Evolutionary conservation across 768 basidiomycete genomes (phyloP).

Genomic region (Phanerochaete carnosa): DNA sequence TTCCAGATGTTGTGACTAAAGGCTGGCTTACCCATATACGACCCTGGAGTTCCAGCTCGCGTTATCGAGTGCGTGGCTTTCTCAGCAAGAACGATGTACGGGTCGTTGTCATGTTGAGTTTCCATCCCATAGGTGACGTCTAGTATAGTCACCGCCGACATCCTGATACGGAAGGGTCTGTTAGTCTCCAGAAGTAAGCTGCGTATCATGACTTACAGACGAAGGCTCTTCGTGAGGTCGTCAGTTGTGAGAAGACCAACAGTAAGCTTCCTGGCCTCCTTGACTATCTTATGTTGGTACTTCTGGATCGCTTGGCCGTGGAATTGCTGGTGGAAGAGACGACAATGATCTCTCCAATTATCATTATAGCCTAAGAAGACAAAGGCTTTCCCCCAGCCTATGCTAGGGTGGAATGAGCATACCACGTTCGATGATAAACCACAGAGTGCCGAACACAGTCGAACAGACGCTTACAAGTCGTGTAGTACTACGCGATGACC

Average conservation of each 20-base stretch:
- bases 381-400: too few relatives aligned
- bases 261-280: background rate
- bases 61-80: background rate
- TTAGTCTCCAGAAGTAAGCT: too few relatives aligned
- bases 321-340: constrained; percentile 12
- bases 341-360: too few relatives aligned
- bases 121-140: constrained; percentile 7
- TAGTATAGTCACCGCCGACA: constrained; percentile 1
- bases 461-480: too few relatives aligned
- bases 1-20: background rate
- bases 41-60: background rate
- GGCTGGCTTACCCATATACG: constrained; percentile 10
- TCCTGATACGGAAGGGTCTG: too few relatives aligned
- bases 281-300: background rate
- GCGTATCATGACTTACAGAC: background rate
- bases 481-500: too few relatives aligned
- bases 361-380: too few relatives aligned
- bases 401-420: too few relatives aligned
- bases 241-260: background rate
- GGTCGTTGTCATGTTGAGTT: background rate
- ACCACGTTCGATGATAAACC: too few relatives aligned
- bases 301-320: background rate
- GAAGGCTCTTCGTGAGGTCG: background rate
- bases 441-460: too few relatives aligned
- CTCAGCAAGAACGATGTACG: background rate